phyloP scores from a whole-genome alignment of 352 stramenopile species.

The Pythium pectinolyticum region DNA sequence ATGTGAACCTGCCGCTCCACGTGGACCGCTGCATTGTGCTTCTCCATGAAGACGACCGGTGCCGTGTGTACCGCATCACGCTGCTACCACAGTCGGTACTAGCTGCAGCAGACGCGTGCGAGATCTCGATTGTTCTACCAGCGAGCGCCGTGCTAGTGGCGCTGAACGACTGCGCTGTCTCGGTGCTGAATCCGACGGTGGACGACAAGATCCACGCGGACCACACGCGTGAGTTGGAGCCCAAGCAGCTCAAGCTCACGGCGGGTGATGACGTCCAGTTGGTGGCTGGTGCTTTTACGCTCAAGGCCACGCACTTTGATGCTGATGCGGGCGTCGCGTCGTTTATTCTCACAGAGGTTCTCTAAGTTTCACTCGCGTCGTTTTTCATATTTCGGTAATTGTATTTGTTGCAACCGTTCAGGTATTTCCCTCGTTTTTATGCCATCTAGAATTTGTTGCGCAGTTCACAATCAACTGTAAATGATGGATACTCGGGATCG shows the following conservation, averaged over 20 bases:
- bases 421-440: no score
- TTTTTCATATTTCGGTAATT: no score
- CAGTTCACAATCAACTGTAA: no score
- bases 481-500: no score
- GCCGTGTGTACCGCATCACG: conserved; percentile 47
- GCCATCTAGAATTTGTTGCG: no score
- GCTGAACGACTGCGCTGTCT: conserved; percentile 1
- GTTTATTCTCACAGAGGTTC: conserved; percentile 17
- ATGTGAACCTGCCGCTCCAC: conserved; percentile 6
- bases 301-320: conserved; percentile 1
- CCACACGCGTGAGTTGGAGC: conserved; percentile 1
- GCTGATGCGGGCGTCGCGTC: background rate
- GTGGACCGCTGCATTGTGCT: conserved; percentile 10
- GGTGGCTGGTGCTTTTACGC: background rate
- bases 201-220: conserved; percentile 12
- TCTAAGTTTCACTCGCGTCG: no score
- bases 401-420: no score
- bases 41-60: conserved; percentile 40
- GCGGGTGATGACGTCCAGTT: conserved; percentile 12
- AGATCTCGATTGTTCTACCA: conserved; percentile 31
- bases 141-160: conserved; percentile 42
- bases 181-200: background rate
- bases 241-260: background rate
- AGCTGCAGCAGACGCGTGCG: background rate
- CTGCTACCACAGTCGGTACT: no score